Percentiles rank a stretch among this genome's conserved stretches.
These are phyloP conservation scores for Annulohypoxylon bovei DNA, from an alignment of 495 filamentous ascomycete genomes.

Conservation along the genomic window DNA sequence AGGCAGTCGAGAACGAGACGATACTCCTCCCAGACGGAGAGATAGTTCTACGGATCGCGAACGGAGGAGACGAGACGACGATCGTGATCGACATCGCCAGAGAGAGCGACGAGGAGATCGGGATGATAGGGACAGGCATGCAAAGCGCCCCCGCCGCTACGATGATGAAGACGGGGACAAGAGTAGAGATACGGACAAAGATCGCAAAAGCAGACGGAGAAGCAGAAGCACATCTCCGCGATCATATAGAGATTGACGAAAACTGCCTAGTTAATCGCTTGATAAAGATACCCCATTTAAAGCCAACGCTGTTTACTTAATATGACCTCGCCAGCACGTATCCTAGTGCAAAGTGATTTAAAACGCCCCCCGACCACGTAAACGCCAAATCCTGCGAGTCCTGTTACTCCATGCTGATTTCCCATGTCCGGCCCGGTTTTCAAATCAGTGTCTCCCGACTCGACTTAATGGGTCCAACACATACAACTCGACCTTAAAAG, in stretches of 20 bases:
- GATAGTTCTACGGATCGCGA: slow-evolving; percentile 46
- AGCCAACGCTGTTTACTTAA: slow-evolving; percentile 28
- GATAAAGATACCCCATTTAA: slow-evolving; percentile 36
- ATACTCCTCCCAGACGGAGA: slow-evolving; percentile 43
- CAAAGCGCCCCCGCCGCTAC: slow-evolving; percentile 32
- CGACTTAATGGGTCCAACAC: not conserved
- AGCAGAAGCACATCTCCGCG: slow-evolving; percentile 45
- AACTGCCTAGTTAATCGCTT: slow-evolving; percentile 34
- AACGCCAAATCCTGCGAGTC: slow-evolving; percentile 26
- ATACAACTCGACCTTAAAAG: not conserved
- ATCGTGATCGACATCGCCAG: slow-evolving; percentile 40
- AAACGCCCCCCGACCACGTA: slow-evolving; percentile 22
- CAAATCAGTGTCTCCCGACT: slow-evolving; percentile 12
- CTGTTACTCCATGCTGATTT: slow-evolving; percentile 36
- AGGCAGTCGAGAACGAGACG: slow-evolving; percentile 39
- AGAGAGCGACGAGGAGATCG: slow-evolving; percentile 43
- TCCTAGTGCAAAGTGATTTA: slow-evolving; percentile 29
- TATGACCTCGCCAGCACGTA: slow-evolving; percentile 26
- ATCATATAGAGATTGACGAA: slow-evolving; percentile 41
- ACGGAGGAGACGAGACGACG: slow-evolving; percentile 38
- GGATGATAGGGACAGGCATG: slow-evolving; percentile 41
- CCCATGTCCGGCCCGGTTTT: slow-evolving; percentile 12
- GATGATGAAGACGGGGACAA: slow-evolving; percentile 40
- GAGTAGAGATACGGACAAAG: slow-evolving; percentile 25
- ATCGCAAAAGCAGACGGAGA: slow-evolving; percentile 41